Conservation (phyloP, 2,329 filamentous ascomycete genomes). For the Magnaporthales sp. region DNA sequence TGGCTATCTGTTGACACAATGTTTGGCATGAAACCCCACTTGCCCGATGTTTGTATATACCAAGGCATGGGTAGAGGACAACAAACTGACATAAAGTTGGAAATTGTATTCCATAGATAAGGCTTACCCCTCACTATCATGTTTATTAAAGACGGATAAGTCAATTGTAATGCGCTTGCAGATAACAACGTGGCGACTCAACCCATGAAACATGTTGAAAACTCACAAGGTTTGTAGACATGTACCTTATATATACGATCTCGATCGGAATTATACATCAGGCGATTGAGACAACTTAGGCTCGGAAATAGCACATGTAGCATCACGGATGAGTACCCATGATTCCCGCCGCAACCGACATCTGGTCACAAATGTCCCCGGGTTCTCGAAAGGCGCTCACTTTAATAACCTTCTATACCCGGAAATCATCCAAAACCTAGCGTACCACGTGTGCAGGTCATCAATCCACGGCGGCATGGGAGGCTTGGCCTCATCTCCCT, state of each 20-base stretch:
- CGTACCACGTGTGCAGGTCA: conserved; percentile 28
- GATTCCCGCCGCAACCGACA: too few species aligned
- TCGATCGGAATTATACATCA: neutral
- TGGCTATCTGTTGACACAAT: neutral
- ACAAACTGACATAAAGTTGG: neutral
- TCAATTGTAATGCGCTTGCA: neutral
- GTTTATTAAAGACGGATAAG: neutral
- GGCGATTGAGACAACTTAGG: too few species aligned
- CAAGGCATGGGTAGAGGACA: neutral
- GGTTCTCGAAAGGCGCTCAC: neutral
- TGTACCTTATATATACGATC: neutral
- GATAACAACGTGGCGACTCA: neutral
- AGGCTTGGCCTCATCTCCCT: conserved; percentile 20
- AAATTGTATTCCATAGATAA: neutral
- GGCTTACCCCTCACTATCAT: neutral
- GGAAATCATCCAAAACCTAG: conserved; percentile 28
- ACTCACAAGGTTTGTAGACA: neutral
- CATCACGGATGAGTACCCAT: too few species aligned
- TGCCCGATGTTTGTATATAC: neutral
- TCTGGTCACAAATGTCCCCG: too few species aligned
- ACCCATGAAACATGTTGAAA: neutral
- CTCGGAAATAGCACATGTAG: too few species aligned
- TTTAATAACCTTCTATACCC: conserved; percentile 26
- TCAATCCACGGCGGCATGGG: conserved; percentile 26
- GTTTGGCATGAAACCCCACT: neutral